Evolutionary conservation across 345 rosid genomes (phyloP).

Genomic region (Toxicodendron radicans): DNA sequence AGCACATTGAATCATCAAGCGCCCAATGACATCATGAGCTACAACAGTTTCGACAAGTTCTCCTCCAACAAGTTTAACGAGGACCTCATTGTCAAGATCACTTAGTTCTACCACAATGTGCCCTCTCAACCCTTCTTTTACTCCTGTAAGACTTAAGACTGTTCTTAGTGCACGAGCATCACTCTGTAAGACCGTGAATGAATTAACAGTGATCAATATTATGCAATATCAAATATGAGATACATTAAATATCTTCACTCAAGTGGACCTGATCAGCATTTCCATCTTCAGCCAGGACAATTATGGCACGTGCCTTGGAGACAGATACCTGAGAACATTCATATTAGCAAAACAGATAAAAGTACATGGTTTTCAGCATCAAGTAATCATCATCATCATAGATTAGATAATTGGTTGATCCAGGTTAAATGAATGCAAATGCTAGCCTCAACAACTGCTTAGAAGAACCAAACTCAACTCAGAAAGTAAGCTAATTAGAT

Average conservation of each 20-base stretch:
- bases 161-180: conserved; percentile 84
- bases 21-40: conserved; percentile 82
- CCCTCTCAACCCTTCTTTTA: conserved; percentile 70
- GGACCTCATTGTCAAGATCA: conserved; percentile 77
- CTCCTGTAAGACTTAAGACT: conserved; percentile 71
- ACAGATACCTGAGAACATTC: conserved; percentile 57
- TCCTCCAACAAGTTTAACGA: conserved; percentile 78
- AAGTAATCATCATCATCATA: conserved; percentile 1
- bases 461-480: neutral
- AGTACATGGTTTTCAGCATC: neutral
- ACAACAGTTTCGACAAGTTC: conserved; percentile 76
- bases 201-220: conserved; percentile 22
- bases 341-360: conserved; percentile 18
- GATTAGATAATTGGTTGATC: conserved; percentile 3
- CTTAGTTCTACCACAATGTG: conserved; percentile 77
- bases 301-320: conserved; percentile 69
- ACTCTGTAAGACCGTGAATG: conserved; percentile 44
- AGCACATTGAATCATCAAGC: conserved; percentile 85
- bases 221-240: conserved; percentile 16
- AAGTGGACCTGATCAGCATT: conserved; percentile 78
- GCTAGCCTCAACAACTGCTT: conserved; percentile 12
- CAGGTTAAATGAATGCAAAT: conserved; percentile 6
- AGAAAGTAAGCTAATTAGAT: neutral
- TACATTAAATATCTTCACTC: conserved; percentile 9
- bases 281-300: conserved; percentile 78